phyloP scores from a whole-genome alignment of 2,329 filamentous ascomycete species.

The Pseudonectria foliicola region DNA sequence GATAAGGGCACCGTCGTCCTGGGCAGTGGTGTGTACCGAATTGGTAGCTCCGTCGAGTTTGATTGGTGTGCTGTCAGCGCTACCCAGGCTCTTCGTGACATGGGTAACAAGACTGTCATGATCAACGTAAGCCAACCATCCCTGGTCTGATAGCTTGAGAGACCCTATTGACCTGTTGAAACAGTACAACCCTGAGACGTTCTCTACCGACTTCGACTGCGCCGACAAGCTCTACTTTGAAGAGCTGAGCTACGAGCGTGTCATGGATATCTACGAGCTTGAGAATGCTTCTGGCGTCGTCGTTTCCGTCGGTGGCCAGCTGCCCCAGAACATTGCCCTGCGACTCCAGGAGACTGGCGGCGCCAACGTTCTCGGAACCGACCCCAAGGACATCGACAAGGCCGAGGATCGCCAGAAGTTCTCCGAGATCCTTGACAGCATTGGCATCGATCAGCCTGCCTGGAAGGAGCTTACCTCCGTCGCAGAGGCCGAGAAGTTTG shows the following conservation, averaged over 20 bases:
- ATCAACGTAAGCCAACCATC: conserved; percentile 82
- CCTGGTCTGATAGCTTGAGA: no score
- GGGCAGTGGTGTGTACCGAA: conserved; percentile 93
- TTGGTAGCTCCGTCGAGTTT: conserved; percentile 95
- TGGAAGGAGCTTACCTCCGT: conserved; percentile 97
- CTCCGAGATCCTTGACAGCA: conserved; percentile 92
- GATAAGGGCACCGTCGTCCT: conserved; percentile 86
- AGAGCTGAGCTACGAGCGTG: conserved; percentile 91
- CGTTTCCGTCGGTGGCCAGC: conserved; percentile 90
- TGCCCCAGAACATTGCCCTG: conserved; percentile 95
- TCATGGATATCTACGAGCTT: conserved; percentile 98
- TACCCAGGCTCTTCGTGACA: conserved; percentile 70
- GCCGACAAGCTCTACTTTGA: conserved; percentile 95
- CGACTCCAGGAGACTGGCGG: conserved; percentile 86
- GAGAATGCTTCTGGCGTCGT: conserved; percentile 81
- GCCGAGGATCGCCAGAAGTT: conserved; percentile 98
- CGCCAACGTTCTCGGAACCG: conserved; percentile 84
- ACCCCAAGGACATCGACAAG: conserved; percentile 93
- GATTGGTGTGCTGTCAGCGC: conserved; percentile 97
- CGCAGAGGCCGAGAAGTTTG: conserved; percentile 79
- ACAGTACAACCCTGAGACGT: conserved; percentile 71
- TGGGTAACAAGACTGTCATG: conserved; percentile 97
- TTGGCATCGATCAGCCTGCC: conserved; percentile 91
- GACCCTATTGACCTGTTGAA: no score
- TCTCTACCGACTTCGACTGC: conserved; percentile 76